Base-by-base conservation (phyloP, 2,329 filamentous ascomycete species). In the Aspergillus tamarii region DNA sequence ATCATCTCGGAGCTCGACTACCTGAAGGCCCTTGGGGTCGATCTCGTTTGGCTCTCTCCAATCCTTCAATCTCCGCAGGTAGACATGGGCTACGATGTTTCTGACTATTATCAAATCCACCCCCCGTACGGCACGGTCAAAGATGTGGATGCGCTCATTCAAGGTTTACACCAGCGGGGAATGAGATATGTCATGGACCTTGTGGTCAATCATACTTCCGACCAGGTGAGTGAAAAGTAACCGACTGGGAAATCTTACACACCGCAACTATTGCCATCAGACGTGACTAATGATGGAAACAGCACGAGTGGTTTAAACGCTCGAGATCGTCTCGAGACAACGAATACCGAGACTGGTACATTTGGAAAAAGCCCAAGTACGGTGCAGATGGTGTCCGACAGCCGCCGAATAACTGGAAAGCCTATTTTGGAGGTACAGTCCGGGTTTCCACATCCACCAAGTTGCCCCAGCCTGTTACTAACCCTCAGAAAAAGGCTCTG, bases 281-380 rank as follows among this genome's bases (percentile, higher is more conserved):
- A 19, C 16, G 7, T 41, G 7, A 9, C 4, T 41, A 19, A 41
- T 41, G 39, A n/a, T 41, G 19, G 16, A 41, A n/a, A 41, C 8
- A 41, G 39, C 39, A 41, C 39, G 39, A 41, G 39, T 41, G 89
- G 89, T 92, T 92, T 76, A 81, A 85, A 52, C 85, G 90, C 71
- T 89, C 87, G 2, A 80, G 86, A 55, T 84, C 84, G 30, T 87
- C 85, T 50, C 85, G 82, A 60, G 80, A 84, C 66, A 89, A 83
- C 70, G 82, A 87, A 6, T 90, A 90, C 72, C 81, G 89, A 2
- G 83, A 90, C 73, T 92, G 89, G 88, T 91, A 90, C 69, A 85
- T 88, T 67, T 80, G 77, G 80, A 81, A 70, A 61, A 83, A 84
- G 1, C 82, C 84, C 56, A 82, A 81, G 57, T 83, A 85, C 65